Percentiles rank a stretch among this genome's conserved stretches.
Evolutionary conservation across 768 basidiomycete species (phyloP).

Genomic region (Gloeostereum incarnatum): DNA sequence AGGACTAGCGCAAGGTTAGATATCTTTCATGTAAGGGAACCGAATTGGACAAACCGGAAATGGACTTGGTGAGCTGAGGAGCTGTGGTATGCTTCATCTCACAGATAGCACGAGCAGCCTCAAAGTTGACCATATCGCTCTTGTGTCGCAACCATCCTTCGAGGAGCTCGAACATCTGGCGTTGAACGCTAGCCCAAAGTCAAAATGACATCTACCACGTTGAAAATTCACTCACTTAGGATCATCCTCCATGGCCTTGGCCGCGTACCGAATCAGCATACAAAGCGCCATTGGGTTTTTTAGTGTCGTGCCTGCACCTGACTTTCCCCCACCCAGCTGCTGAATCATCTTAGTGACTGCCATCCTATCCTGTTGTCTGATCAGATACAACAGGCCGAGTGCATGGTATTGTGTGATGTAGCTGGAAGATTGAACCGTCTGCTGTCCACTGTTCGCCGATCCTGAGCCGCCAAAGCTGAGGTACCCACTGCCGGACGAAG

Average conservation of each 20-base stretch:
- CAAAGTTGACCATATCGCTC: conserved; percentile 99
- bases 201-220: neutral
- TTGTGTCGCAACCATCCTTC: conserved; percentile 97
- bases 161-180: conserved; percentile 86
- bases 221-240: conserved; percentile 67
- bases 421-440: conserved; percentile 81
- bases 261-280: conserved; percentile 96
- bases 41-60: conserved; percentile 56
- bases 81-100: conserved; percentile 84
- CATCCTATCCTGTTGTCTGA: conserved; percentile 97
- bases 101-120: conserved; percentile 95
- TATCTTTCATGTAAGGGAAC: neutral
- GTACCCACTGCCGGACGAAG: conserved; percentile 44
- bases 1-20: conserved; percentile 44
- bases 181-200: conserved; percentile 57
- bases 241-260: conserved; percentile 99
- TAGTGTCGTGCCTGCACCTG: conserved; percentile 72
- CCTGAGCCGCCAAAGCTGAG: conserved; percentile 64
- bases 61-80: conserved; percentile 75
- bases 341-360: conserved; percentile 99
- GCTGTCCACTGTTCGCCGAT: conserved; percentile 43
- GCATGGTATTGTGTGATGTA: conserved; percentile 97
- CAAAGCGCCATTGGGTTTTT: conserved; percentile 97
- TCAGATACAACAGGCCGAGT: conserved; percentile 85
- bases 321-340: conserved; percentile 85